Base-by-base conservation (phyloP, 192 early-diverging fungal species). In the Coemansia sp. region DNA sequence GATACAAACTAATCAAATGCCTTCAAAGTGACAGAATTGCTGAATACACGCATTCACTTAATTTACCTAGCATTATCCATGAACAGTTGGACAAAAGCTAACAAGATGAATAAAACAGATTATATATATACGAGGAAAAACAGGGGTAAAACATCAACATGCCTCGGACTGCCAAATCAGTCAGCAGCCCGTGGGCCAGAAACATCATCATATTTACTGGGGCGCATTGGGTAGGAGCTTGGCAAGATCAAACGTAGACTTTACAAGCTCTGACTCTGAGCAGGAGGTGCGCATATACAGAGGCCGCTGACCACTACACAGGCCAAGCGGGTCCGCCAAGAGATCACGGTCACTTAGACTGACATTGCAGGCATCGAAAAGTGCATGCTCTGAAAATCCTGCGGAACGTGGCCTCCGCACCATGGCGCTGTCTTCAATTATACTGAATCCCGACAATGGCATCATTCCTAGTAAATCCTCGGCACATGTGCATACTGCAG, bases 281-380 rank as follows among this genome's bases (percentile, higher is more conserved):
- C 66, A 80, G 50, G 78, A 75, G 54, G 50, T 72, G 73, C 72
- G 78, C 20, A 74, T 71, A 50, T 69, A 75, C 78, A 80, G 68
- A 42, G 69, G 66, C 29, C 72, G 68, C 64, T 75, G 66, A 54
- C 42, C 54, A 63, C 55, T 54, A 36, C 61, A 46, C 52, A 54
- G 32, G 2, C 57, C 55, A 2, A 66, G n/a, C 50, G 36, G 23
- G 57, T 32, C 30, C 29, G 30, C 29, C 5, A 6, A 58, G 30
- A 30, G 30, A 4, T 11, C 24, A 32, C 20, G 17, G 19, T 19
- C 57, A 32, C 57, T 36, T 36, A 36, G 33, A 11, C 33, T 6
- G 33, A 11, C 57, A 32, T 20, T 32, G 30, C 29, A n/a, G 57
- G 10, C 10, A 1, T n/a, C 57, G 14, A 54, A 3, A 29, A 51